Percentiles rank a stretch among this genome's conserved stretches.
These are phyloP conservation scores for Heterobasidion irregulare DNA, from an alignment of 1,284 basidiomycete species.

Conservation along the genomic window DNA sequence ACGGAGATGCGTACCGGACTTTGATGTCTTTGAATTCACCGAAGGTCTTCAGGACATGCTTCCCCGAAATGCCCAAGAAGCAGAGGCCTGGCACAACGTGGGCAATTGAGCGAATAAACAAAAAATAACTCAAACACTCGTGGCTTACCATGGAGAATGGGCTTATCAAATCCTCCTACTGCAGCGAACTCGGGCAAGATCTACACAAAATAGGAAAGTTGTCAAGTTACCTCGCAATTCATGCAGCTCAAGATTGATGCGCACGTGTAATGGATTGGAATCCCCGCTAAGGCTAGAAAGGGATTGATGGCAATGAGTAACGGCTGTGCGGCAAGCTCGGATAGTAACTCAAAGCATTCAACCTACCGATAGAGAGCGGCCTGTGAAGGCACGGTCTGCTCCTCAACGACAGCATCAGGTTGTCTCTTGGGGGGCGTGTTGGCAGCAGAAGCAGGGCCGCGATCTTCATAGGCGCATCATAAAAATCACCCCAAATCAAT, in stretches of 20 bases:
- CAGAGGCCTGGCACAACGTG: slow-evolving; percentile 63
- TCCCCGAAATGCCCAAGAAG: slow-evolving; percentile 91
- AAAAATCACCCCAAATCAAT: neutral
- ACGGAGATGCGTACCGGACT: slow-evolving; percentile 58
- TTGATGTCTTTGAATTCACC: slow-evolving; percentile 92
- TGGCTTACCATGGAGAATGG: slow-evolving; percentile 65
- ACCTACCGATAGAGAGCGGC: slow-evolving; percentile 84
- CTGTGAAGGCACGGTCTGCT: slow-evolving; percentile 77
- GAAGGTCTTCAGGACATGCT: slow-evolving; percentile 85
- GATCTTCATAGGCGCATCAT: slow-evolving; percentile 47
- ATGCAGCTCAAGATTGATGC: slow-evolving; percentile 15
- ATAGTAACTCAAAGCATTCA: neutral
- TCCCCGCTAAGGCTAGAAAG: slow-evolving; percentile 73
- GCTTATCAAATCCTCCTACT: slow-evolving; percentile 91
- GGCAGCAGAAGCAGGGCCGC: slow-evolving; percentile 81
- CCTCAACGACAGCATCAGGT: slow-evolving; percentile 82
- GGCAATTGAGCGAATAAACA: no score
- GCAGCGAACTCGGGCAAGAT: slow-evolving; percentile 92
- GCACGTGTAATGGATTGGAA: slow-evolving; percentile 84
- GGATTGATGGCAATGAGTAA: neutral
- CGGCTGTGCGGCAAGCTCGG: neutral
- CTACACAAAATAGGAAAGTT: slow-evolving; percentile 27
- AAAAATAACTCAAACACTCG: neutral
- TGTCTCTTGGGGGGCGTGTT: slow-evolving; percentile 80
- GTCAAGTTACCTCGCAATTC: neutral